Evolutionary conservation across 2,329 filamentous ascomycete species (phyloP).

Genomic region (Cladophialophora exuberans): DNA sequence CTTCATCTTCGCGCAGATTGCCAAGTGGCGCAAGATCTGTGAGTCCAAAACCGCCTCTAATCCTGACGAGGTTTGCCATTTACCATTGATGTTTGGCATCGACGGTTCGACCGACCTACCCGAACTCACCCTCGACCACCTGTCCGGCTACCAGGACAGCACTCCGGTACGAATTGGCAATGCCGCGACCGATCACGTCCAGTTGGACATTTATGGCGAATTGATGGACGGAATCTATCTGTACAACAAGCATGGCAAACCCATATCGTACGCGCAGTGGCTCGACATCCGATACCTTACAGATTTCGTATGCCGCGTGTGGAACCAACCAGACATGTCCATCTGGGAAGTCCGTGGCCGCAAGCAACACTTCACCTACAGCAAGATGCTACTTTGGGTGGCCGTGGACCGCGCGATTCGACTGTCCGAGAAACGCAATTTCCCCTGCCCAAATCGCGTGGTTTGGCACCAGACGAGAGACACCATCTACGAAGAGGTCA

Average conservation of each 20-base stretch:
- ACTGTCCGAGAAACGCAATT: conserved; percentile 72
- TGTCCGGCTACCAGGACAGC: conserved; percentile 73
- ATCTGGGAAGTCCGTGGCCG: conserved; percentile 80
- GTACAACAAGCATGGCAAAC: conserved; percentile 79
- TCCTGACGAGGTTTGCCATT: conserved; percentile 21
- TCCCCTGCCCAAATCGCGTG: conserved; percentile 71
- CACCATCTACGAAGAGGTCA: conserved; percentile 72
- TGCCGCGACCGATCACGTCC: conserved; percentile 73
- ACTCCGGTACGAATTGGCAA: conserved; percentile 76
- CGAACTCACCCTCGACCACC: conserved; percentile 68
- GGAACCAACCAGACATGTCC: conserved; percentile 73
- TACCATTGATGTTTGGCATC: conserved; percentile 84
- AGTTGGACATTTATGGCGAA: conserved; percentile 80
- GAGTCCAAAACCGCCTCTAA: conserved; percentile 58
- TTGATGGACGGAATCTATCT: conserved; percentile 77
- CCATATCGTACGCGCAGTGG: conserved; percentile 77
- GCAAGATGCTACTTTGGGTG: conserved; percentile 84
- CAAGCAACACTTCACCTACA: conserved; percentile 78
- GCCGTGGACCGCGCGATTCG: conserved; percentile 76
- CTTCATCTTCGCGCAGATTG: conserved; percentile 74
- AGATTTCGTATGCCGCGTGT: conserved; percentile 71
- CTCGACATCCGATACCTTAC: conserved; percentile 68
- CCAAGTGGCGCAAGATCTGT: conserved; percentile 61
- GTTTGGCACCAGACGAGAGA: conserved; percentile 71
- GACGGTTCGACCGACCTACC: conserved; percentile 74